phyloP scores from a whole-genome alignment of 164 flowering plant species.

The Piper betle region DNA sequence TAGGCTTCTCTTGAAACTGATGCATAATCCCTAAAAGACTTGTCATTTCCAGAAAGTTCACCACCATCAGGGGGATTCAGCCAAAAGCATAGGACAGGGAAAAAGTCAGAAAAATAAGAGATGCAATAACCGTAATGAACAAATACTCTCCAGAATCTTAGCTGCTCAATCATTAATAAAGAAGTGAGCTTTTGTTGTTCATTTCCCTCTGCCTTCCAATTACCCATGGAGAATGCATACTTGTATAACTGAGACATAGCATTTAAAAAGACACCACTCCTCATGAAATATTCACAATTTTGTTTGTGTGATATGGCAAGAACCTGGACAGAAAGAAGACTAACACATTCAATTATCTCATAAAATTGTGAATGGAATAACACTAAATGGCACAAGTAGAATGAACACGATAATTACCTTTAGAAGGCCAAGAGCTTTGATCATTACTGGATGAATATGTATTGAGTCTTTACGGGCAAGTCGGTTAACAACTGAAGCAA shows the following conservation, averaged over 20 bases:
- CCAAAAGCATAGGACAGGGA: slow-evolving; percentile 75
- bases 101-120: slow-evolving; percentile 48
- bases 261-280: slow-evolving; percentile 38
- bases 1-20: slow-evolving; percentile 55
- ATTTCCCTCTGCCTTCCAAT: slow-evolving; percentile 56
- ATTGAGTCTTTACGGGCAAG: slow-evolving; percentile 27
- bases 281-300: slow-evolving; percentile 38
- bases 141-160: slow-evolving; percentile 79
- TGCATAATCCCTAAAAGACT: slow-evolving; percentile 50
- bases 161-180: slow-evolving; percentile 69
- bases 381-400: neutral
- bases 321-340: slow-evolving; percentile 27
- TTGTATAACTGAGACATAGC: slow-evolving; percentile 53
- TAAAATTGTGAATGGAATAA: neutral
- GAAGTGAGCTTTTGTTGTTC: slow-evolving; percentile 52
- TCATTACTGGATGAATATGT: slow-evolving; percentile 36
- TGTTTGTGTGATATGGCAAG: slow-evolving; percentile 59
- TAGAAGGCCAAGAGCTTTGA: slow-evolving; percentile 54
- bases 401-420: slow-evolving; percentile 29
- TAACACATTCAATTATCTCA: neutral
- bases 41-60: slow-evolving; percentile 32
- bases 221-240: slow-evolving; percentile 35
- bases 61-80: slow-evolving; percentile 54
- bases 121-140: slow-evolving; percentile 54
- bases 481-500: slow-evolving; percentile 45